Base-by-base conservation (phyloP, 176 grass and related monocot genomes). In the Ensete glaucum region DNA sequence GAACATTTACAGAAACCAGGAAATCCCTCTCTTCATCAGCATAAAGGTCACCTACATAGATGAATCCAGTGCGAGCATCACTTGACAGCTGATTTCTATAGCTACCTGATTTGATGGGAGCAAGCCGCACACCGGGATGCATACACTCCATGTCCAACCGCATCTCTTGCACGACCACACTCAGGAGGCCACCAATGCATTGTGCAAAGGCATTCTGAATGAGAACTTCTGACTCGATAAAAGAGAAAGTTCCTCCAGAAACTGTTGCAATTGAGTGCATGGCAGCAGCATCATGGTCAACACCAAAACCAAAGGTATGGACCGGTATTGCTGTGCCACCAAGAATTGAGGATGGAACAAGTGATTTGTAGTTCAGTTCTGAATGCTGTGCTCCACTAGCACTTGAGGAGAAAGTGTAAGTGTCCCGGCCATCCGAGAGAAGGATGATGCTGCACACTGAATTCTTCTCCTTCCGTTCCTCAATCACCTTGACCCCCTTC, bases 1-100 rank as follows among this genome's bases (percentile, higher is more conserved):
- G 86, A 22, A 91, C 72, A 21, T 54, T 73, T 24, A 96, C 14
- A 57, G 82, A 85, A 54, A 96, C 17, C 22, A 96, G 73, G 72
- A 96, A 89, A 81, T 83, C 80, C 83, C 82, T 83, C 86, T 89
- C 86, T 77, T 96, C 88, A 13, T 89, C 92, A 26, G 94, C 90
- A 76, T 98, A 98, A 5, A 98, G 66, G 74, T 83, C 71, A 50
- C 88, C 88, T 69, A 91, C 62, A 50, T 82, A 59, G 73, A 91
- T 76, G 57, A 67, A 88, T 70, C 94, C 84, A 11, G 53, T 74
- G 2, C 67, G 80, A 2, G 79, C 54, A 65, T 89, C 76, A 9
- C 8, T 74, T 49, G 19, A 53, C 62, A 89, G 63, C 6, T 72
- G 62, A 20, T 66, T 89, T 5, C 52, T 55, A 50, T 91, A 96